A percentile compares a stretch with the other conserved stretches of the same genome.
Conservation (phyloP, 805 yeast species). For the Vanderwaltozyma yarrowii region DNA sequence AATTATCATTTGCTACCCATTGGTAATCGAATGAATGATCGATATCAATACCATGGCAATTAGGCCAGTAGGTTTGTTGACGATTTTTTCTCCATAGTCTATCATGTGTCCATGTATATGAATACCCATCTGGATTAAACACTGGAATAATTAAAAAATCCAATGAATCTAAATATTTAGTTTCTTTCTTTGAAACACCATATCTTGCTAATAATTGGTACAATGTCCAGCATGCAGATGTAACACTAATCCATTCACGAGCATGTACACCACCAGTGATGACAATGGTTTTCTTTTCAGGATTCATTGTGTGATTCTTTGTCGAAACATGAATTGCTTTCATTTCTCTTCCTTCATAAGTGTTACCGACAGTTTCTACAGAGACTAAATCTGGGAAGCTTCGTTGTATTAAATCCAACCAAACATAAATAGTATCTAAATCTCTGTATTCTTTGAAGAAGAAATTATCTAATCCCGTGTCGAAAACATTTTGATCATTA, state of each 20-base stretch:
- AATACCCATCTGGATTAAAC: slow-evolving; percentile 87
- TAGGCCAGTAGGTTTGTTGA: slow-evolving; percentile 56
- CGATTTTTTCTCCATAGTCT: slow-evolving; percentile 85
- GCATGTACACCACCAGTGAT: slow-evolving; percentile 84
- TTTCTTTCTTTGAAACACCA: slow-evolving; percentile 34
- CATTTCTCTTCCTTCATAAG: slow-evolving; percentile 64
- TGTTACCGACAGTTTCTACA: slow-evolving; percentile 61
- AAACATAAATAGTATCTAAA: slow-evolving; percentile 54
- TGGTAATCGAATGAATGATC: slow-evolving; percentile 76
- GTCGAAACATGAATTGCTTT: slow-evolving; percentile 57
- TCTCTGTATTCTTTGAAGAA: slow-evolving; percentile 67
- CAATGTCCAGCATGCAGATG: slow-evolving; percentile 52
- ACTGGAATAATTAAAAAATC: slow-evolving; percentile 77
- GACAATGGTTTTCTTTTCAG: slow-evolving; percentile 53
- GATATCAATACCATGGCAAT: slow-evolving; percentile 76
- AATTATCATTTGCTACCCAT: slow-evolving; percentile 48
- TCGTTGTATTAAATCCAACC: slow-evolving; percentile 53
- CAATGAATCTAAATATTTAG: slow-evolving; percentile 41
- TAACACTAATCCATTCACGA: slow-evolving; percentile 78
- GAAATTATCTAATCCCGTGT: slow-evolving; percentile 30
- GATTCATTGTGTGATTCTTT: slow-evolving; percentile 29
- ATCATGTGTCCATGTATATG: slow-evolving; percentile 68
- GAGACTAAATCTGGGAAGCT: slow-evolving; percentile 56
- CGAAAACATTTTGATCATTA: slow-evolving; percentile 1
- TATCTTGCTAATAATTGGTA: slow-evolving; percentile 39